Percentiles rank a stretch among this genome's conserved stretches.
Evolutionary conservation across 202 grass and related monocot genomes (phyloP).

Genomic region (Bolboschoenoplectus hybrid): DNA sequence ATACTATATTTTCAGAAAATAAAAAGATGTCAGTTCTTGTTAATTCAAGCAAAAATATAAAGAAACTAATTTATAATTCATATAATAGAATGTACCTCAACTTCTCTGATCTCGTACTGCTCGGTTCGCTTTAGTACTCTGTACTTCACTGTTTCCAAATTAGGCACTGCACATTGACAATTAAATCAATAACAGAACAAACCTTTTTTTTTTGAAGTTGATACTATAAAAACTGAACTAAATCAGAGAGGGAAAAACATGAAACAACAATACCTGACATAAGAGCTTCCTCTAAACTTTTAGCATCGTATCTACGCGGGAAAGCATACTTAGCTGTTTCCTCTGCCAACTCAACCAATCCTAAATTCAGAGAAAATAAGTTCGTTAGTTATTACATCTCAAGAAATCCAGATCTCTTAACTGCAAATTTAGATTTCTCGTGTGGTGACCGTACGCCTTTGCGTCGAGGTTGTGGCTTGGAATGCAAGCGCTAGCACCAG

Average conservation of each 20-base stretch:
- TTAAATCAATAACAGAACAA: not conserved
- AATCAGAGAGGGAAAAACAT: not conserved
- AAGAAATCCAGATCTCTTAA: not conserved
- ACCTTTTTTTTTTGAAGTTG: not conserved
- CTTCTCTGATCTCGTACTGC: conserved; percentile 89
- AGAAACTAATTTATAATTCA: conserved; percentile 3
- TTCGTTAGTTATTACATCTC: not conserved
- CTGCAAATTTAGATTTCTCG: not conserved
- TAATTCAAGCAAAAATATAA: not conserved
- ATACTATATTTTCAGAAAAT: conserved; percentile 46
- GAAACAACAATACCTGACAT: conserved; percentile 64
- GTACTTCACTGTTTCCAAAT: conserved; percentile 81
- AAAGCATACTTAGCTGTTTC: conserved; percentile 76
- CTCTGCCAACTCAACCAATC: conserved; percentile 51
- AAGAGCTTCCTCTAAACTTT: conserved; percentile 78
- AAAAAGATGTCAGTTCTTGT: not conserved
- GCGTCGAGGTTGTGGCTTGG: conserved; percentile 64
- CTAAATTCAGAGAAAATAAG: conserved; percentile 36
- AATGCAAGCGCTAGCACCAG: conserved; percentile 72
- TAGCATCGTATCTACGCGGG: conserved; percentile 63
- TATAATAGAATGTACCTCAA: conserved; percentile 62
- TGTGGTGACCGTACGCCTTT: conserved; percentile 47
- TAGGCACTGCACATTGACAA: conserved; percentile 56
- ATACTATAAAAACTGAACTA: not conserved
- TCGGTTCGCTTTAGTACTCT: conserved; percentile 60